Base-by-base conservation (phyloP, 179 eudicot genomes). In the Nepenthes alata region DNA sequence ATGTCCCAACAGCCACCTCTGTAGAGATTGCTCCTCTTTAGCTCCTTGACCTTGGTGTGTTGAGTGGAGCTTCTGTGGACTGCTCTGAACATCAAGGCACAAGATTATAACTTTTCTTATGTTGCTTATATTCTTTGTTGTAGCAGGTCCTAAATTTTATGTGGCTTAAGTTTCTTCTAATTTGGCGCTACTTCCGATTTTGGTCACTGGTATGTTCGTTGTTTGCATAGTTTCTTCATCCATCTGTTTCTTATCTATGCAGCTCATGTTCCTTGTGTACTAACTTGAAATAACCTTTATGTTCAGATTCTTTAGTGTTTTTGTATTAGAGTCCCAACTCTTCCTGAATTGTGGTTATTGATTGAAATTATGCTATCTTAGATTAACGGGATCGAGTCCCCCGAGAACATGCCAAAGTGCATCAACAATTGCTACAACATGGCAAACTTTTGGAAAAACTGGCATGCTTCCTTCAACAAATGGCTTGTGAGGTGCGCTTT, bases 381-480 rank as follows among this genome's bases (percentile, higher is more conserved):
- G 98, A 38, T 89, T 59, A 80, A 74, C 61, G 98, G 98, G 55
- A 77, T 91, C 64, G 96, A 89, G 68, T 79, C 84, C 66, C 98
- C 95, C 6, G 98, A 91, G 76, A 91, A 91, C 76, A 89, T 91
- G 98, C 98, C 96, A 25, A 83, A 76, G 74, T 91, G 98, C 77
- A 75, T 91, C 74, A 91, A 91, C 83, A 91, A 91, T 72, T 91
- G 98, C 77, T 75, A 91, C 77, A 83, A 83, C 80, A 64, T 91
- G 74, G 93, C 84, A 74, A 83, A 85, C 64, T 91, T 91, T 76
- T 91, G 98, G 98, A 91, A 86, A 78, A 89, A 77, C 65, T 91
- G 98, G 98, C 98, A 91, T 86, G 98, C 96, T 64, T 91, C 98
- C 11, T 91, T 65, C 74, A 91, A 91, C 77, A 91, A 86, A 70